Percentiles rank a stretch among this genome's conserved stretches.
These are phyloP conservation scores for Corylus americana DNA, from an alignment of 306 rosid genomes.

Conservation along the genomic window DNA sequence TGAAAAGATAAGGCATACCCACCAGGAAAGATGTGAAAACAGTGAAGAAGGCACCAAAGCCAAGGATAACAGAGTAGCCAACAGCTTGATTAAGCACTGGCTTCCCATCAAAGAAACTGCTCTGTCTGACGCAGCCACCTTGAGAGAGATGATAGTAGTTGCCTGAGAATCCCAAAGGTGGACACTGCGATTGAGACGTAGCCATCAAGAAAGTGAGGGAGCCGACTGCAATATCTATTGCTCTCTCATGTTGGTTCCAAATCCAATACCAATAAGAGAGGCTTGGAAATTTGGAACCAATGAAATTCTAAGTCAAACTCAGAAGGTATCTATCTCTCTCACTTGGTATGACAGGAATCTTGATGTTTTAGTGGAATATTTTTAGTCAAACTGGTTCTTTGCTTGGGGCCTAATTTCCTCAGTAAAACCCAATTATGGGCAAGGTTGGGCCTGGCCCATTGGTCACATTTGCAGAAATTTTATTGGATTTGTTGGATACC, in stretches of 20 bases:
- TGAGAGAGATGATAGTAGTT: constrained; percentile 58
- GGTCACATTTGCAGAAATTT: no score
- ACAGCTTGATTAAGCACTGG: constrained; percentile 78
- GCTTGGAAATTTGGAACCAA: no score
- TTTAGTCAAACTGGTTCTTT: no score
- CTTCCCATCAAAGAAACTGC: constrained; percentile 85
- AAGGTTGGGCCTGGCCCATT: no score
- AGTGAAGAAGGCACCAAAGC: constrained; percentile 94
- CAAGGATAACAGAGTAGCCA: constrained; percentile 83
- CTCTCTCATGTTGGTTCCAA: not conserved
- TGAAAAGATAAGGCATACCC: not conserved
- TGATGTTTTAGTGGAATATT: no score
- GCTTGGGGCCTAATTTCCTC: no score
- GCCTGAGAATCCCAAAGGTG: constrained; percentile 69
- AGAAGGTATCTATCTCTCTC: no score
- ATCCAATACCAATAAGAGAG: no score
- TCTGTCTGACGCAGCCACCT: constrained; percentile 65
- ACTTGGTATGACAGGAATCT: no score
- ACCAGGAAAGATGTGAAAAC: constrained; percentile 92
- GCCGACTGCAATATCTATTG: not conserved
- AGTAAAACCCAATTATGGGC: no score
- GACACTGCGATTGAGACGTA: constrained; percentile 49
- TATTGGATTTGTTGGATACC: no score
- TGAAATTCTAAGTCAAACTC: no score
- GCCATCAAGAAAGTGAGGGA: constrained; percentile 35